These are phyloP conservation scores for Margaritispora aquatica DNA, from an alignment of 495 filamentous ascomycete genomes.

Conservation along the genomic window DNA sequence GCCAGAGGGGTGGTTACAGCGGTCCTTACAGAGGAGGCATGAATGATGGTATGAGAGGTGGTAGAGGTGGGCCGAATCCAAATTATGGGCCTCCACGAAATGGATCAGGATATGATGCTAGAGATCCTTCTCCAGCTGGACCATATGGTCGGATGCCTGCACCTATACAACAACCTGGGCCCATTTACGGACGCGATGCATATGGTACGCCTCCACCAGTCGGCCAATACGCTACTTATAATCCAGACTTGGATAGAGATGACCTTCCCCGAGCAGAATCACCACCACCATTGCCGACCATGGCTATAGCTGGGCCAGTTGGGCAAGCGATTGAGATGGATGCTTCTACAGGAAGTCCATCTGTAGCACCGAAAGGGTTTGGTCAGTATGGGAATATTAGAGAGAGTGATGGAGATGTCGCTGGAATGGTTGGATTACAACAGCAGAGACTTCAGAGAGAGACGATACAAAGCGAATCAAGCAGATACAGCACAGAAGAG, in stretches of 20 bases:
- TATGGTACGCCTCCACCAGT: constrained; percentile 17
- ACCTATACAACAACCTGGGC: constrained; percentile 4
- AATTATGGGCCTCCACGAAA: constrained; percentile 28
- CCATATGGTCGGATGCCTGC: constrained; percentile 13
- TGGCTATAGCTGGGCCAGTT: constrained; percentile 40
- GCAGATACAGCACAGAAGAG: constrained; percentile 67
- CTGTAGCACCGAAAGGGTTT: constrained; percentile 33
- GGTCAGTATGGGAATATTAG: constrained; percentile 45
- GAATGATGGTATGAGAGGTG: constrained; percentile 26
- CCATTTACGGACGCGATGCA: constrained; percentile 6
- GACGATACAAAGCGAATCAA: constrained; percentile 52
- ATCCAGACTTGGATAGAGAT: constrained; percentile 28
- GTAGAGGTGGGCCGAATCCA: constrained; percentile 31
- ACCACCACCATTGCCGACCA: constrained; percentile 55
- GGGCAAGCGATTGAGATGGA: constrained; percentile 87
- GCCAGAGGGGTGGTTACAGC: constrained; percentile 39
- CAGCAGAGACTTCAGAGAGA: constrained; percentile 41
- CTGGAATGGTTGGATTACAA: constrained; percentile 62
- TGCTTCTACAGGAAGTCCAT: constrained; percentile 46
- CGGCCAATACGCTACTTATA: constrained; percentile 36
- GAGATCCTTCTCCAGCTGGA: constrained; percentile 27
- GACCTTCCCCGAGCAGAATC: constrained; percentile 49
- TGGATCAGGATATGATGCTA: constrained; percentile 18
- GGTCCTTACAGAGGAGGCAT: constrained; percentile 31
- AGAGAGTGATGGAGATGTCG: constrained; percentile 62